Evolutionary conservation across 2,329 filamentous ascomycete genomes (phyloP), one percentile per base, ranked within the genome.

Genomic region (Neopestalotiopsis sp.): DNA sequence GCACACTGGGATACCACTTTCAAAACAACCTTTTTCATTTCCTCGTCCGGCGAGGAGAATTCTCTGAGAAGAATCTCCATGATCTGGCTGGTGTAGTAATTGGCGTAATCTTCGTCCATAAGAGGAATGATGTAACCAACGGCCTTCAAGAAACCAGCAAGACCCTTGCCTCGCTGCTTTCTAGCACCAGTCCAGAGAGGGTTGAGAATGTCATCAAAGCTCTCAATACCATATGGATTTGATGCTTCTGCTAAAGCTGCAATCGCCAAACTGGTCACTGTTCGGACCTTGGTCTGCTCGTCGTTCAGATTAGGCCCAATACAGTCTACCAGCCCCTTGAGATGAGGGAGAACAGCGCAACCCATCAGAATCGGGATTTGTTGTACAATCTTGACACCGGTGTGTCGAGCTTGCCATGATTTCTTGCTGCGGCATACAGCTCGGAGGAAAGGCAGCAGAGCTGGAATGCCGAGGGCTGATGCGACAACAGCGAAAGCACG

Each of bases 101-200:
- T 98, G 81, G 96, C 95, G 80, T 98, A 98, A 78, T 99, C 96
- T 81, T 99, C 96, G 83, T 99, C 96, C 96, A 99, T 99, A 66
- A 99, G 88, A 4, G 96, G 96, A 71, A 99, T 98, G 77, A 99
- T 97, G 80, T 96, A 98, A 32, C 96, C 96, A 58, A 99, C 95
- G 61, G 96, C 96, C 83, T 99, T 99, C 71, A 99, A 85, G 81
- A 98, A 99, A 14, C 94, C 95, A 30, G 96, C 95, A 59, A 99
- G 87, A 75, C 95, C 95, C 80, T 99, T 99, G 71, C 96, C 96
- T 77, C 96, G 91, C 82, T 99, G 96, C 83, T 98, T 98, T 72
- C 95, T 90, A 34, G 94, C 95, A 69, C 96, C 96, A 5, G 94
- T 98, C 96, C 96, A 99, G 0, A 99, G 87, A 4, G 96, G 96